Percentiles rank a stretch among this genome's conserved stretches.
These are phyloP conservation scores for Trypanosoma conorhini DNA, from an alignment of 208 protist genomes.

Conservation along the genomic window DNA sequence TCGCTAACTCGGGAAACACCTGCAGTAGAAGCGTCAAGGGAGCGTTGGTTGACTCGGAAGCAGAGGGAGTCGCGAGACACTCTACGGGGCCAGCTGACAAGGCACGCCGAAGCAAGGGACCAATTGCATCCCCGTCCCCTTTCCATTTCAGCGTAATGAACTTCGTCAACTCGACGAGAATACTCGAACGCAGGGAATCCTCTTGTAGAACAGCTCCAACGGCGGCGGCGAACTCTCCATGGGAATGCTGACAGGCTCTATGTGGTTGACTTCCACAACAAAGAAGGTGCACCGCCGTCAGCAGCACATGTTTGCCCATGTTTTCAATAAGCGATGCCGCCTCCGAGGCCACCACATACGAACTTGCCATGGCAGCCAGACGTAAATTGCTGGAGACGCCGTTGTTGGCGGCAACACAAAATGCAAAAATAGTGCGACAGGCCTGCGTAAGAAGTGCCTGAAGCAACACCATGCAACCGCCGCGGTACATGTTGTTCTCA, in stretches of 20 bases:
- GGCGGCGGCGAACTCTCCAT: slow-evolving; percentile 27
- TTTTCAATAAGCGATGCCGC: slow-evolving; percentile 19
- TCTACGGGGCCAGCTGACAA: not conserved
- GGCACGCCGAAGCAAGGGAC: slow-evolving; percentile 16
- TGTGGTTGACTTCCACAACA: slow-evolving; percentile 27
- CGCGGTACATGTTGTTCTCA: slow-evolving; percentile 33
- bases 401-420: slow-evolving; percentile 6
- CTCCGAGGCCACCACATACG: slow-evolving; percentile 11
- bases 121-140: not conserved
- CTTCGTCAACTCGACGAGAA: slow-evolving; percentile 19
- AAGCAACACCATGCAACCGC: slow-evolving; percentile 39
- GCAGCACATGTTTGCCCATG: slow-evolving; percentile 23
- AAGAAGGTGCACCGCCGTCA: slow-evolving; percentile 39
- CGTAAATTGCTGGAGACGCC: not conserved
- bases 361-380: slow-evolving; percentile 16
- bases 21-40: slow-evolving; percentile 26
- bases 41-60: not conserved
- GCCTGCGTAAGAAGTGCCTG: slow-evolving; percentile 50
- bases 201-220: slow-evolving; percentile 20
- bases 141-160: slow-evolving; percentile 24
- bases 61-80: not conserved
- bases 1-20: slow-evolving; percentile 34
- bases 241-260: slow-evolving; percentile 25
- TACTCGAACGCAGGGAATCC: not conserved
- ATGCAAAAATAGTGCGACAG: slow-evolving; percentile 35